These are phyloP conservation scores for Suhomyces choctaworum DNA, from an alignment of 1,139 yeast species.

Conservation along the genomic window DNA sequence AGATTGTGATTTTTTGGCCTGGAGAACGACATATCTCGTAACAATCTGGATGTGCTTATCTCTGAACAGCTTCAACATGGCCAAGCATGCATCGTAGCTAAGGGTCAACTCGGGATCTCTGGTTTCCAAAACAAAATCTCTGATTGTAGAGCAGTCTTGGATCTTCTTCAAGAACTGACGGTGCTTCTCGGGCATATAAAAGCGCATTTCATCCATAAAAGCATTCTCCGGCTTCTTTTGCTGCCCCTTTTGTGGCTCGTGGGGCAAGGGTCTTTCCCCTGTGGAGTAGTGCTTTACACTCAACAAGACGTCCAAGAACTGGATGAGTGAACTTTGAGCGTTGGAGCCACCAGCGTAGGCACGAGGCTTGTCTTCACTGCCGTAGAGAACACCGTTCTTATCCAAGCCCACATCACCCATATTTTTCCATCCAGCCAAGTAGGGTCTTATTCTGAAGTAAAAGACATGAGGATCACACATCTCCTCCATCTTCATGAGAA, in stretches of 20 bases:
- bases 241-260: slow-evolving; percentile 12
- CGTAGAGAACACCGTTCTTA: slow-evolving; percentile 76
- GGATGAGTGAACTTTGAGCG: slow-evolving; percentile 89
- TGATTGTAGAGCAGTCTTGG: slow-evolving; percentile 55
- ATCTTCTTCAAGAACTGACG: slow-evolving; percentile 67
- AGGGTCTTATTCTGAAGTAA: slow-evolving; percentile 84
- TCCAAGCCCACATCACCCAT: slow-evolving; percentile 84
- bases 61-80: slow-evolving; percentile 84
- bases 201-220: slow-evolving; percentile 80
- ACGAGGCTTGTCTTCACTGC: slow-evolving; percentile 59
- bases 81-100: slow-evolving; percentile 86
- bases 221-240: slow-evolving; percentile 38
- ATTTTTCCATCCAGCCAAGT: slow-evolving; percentile 90
- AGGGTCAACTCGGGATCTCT: slow-evolving; percentile 58
- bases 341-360: slow-evolving; percentile 87
- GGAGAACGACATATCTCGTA: slow-evolving; percentile 79
- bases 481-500: slow-evolving; percentile 82
- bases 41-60: slow-evolving; percentile 93
- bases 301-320: slow-evolving; percentile 75
- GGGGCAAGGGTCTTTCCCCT: slow-evolving; percentile 56
- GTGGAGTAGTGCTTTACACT: slow-evolving; percentile 78
- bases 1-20: slow-evolving; percentile 57
- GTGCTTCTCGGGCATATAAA: slow-evolving; percentile 88
- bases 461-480: slow-evolving; percentile 94
- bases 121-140: slow-evolving; percentile 57